A percentile compares a stretch with the other conserved stretches of the same genome.
phyloP scores from a whole-genome alignment of 2,329 filamentous ascomycete genomes.

The Colletotrichum spaethianum region DNA sequence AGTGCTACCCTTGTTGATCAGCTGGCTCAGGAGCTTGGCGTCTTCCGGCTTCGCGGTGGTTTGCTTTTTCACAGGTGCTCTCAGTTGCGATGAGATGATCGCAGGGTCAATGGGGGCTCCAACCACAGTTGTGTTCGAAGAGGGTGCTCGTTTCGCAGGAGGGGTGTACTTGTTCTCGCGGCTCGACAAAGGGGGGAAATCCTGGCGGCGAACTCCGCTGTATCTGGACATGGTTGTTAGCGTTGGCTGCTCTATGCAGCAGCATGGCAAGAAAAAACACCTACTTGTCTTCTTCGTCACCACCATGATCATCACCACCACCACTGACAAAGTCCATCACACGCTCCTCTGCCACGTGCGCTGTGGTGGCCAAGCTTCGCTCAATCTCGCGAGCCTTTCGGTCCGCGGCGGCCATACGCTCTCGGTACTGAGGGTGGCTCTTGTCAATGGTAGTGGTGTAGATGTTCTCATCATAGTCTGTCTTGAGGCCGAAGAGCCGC shows the following conservation, averaged over 20 bases:
- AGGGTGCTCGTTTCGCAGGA: constrained; percentile 86
- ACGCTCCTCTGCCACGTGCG: constrained; percentile 92
- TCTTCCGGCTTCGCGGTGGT: constrained; percentile 52
- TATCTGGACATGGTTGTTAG: constrained; percentile 69
- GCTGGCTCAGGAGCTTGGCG: constrained; percentile 32
- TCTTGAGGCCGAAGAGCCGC: constrained; percentile 87
- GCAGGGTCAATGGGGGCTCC: constrained; percentile 88
- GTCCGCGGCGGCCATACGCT: constrained; percentile 83
- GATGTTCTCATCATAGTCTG: constrained; percentile 92
- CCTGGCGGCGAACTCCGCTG: constrained; percentile 87
- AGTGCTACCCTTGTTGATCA: constrained; percentile 21
- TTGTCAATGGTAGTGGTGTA: constrained; percentile 95
- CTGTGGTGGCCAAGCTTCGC: constrained; percentile 77
- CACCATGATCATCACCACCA: constrained; percentile 74
- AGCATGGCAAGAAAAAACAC: constrained; percentile 45
- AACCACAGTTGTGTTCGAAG: constrained; percentile 79
- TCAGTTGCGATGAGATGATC: constrained; percentile 90
- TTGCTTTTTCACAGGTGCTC: constrained; percentile 60
- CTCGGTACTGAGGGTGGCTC: constrained; percentile 84
- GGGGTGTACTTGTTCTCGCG: constrained; percentile 86
- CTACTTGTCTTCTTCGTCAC: constrained; percentile 94
- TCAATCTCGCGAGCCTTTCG: constrained; percentile 93
- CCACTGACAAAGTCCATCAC: constrained; percentile 76
- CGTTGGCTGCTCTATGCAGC: neutral
- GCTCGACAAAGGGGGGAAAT: constrained; percentile 76